Percentiles rank a stretch among this genome's conserved stretches.
phyloP scores from a whole-genome alignment of 495 filamentous ascomycete species.

The Penicillium pulvis region DNA sequence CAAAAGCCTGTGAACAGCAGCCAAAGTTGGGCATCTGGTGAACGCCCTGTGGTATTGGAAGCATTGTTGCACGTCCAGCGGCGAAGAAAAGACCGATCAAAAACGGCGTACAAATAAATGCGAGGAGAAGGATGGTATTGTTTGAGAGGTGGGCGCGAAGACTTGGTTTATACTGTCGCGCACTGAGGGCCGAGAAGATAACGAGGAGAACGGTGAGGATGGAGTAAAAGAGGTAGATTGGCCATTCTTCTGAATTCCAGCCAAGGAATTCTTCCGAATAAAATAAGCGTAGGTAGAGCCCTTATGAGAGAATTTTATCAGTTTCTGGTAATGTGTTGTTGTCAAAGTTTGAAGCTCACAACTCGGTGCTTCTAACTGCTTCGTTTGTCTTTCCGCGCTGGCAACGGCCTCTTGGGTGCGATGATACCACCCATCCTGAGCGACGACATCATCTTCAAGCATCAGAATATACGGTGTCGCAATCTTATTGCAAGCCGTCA shows the following conservation, averaged over 20 bases:
- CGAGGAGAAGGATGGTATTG: constrained; percentile 16
- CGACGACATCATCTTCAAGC: constrained; percentile 56
- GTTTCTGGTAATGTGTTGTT: too few species aligned
- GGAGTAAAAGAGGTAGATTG: constrained; percentile 36
- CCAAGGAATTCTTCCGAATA: constrained; percentile 55
- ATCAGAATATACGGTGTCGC: constrained; percentile 45
- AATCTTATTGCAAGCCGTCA: constrained; percentile 41
- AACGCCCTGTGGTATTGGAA: constrained; percentile 39
- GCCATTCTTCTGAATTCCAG: constrained; percentile 56
- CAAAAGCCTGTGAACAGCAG: constrained; percentile 37
- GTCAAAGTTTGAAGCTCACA: constrained; percentile 18
- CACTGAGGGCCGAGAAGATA: constrained; percentile 12
- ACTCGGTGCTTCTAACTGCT: constrained; percentile 19
- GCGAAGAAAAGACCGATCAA: constrained; percentile 36
- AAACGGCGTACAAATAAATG: constrained; percentile 31
- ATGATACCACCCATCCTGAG: constrained; percentile 54
- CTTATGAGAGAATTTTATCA: constrained; percentile 1
- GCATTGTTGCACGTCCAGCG: constrained; percentile 38
- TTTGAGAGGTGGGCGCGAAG: background rate
- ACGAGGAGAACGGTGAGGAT: constrained; percentile 20
- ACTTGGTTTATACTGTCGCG: background rate
- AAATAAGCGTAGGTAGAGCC: constrained; percentile 60
- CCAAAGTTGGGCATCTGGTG: constrained; percentile 53
- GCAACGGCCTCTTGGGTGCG: constrained; percentile 40
- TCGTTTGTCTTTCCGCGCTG: constrained; percentile 32